Percentiles rank a stretch among this genome's conserved stretches.
phyloP scores from a whole-genome alignment of 2,329 filamentous ascomycete genomes.

The Fusarium beomiforme region DNA sequence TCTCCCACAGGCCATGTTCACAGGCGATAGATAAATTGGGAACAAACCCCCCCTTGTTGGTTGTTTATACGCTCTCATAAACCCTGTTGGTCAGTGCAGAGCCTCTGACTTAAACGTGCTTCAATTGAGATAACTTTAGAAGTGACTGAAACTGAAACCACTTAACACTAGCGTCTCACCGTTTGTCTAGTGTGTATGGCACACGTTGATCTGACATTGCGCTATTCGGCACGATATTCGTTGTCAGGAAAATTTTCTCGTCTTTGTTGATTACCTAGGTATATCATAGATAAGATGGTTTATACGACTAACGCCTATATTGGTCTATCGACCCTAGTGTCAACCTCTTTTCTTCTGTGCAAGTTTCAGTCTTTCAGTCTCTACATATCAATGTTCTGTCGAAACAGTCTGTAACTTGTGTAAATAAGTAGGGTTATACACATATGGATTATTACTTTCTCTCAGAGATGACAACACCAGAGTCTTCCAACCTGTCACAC shows the following conservation, averaged over 20 bases:
- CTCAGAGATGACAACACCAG: neutral
- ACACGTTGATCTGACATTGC: neutral
- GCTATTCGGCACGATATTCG: neutral
- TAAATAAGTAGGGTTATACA: no score
- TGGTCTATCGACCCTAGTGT: no score
- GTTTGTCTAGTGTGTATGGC: neutral
- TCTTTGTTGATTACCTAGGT: neutral
- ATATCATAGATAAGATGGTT: neutral
- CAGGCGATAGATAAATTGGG: neutral
- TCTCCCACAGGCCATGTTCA: neutral
- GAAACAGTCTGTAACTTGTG: no score
- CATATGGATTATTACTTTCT: neutral
- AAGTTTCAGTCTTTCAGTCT: neutral
- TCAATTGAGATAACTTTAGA: neutral
- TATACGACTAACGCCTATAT: neutral
- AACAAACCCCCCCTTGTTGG: neutral
- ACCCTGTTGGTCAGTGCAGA: neutral
- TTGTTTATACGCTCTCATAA: neutral
- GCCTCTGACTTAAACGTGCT: neutral
- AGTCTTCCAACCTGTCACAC: neutral
- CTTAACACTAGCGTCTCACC: neutral
- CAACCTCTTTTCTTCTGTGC: rapidly evolving
- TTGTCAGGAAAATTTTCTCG: neutral
- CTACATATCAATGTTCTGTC: no score
- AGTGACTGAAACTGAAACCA: slow-evolving; percentile 19